Evolutionary conservation across 2,329 filamentous ascomycete genomes (phyloP).

Genomic region (Aureobasidium lini): DNA sequence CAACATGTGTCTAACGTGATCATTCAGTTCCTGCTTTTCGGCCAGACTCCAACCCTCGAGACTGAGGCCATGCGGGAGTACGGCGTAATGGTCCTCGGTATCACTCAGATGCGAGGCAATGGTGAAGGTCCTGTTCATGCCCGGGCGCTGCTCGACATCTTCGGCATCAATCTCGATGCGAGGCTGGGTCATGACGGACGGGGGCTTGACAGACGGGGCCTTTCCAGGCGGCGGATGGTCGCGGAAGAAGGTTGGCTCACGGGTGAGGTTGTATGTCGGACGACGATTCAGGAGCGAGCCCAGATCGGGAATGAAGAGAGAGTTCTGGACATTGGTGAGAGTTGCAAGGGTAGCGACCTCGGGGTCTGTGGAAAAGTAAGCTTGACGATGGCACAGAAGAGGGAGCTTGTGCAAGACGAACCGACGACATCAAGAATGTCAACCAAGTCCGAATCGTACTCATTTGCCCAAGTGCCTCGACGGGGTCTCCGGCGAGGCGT

Average conservation of each 20-base stretch:
- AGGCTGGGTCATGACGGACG: slow-evolving; percentile 6
- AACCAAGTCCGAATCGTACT: slow-evolving; percentile 57
- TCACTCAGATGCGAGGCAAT: slow-evolving; percentile 63
- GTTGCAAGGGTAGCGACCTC: slow-evolving; percentile 77
- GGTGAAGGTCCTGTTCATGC: slow-evolving; percentile 22
- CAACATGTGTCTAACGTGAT: slow-evolving; percentile 80
- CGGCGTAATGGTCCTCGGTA: slow-evolving; percentile 66
- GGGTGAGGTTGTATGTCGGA: slow-evolving; percentile 68
- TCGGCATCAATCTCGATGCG: slow-evolving; percentile 12
- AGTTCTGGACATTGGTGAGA: slow-evolving; percentile 84
- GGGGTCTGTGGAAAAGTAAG: slow-evolving; percentile 52
- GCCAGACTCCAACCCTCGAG: slow-evolving; percentile 67
- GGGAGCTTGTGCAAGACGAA: slow-evolving; percentile 31
- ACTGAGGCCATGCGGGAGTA: slow-evolving; percentile 65
- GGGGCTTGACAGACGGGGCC: slow-evolving; percentile 18
- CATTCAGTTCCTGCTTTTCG: slow-evolving; percentile 71
- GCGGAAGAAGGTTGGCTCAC: slow-evolving; percentile 29
- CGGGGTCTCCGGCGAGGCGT: not conserved
- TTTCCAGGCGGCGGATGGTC: slow-evolving; percentile 15
- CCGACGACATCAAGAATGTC: slow-evolving; percentile 63
- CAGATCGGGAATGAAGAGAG: slow-evolving; percentile 76
- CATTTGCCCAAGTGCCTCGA: slow-evolving; percentile 19
- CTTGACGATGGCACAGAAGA: slow-evolving; percentile 1
- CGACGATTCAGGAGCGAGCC: slow-evolving; percentile 66
- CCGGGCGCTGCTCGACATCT: not conserved